phyloP scores from a whole-genome alignment of 2,329 filamentous ascomycete species.

The Epichloe uncinata region DNA sequence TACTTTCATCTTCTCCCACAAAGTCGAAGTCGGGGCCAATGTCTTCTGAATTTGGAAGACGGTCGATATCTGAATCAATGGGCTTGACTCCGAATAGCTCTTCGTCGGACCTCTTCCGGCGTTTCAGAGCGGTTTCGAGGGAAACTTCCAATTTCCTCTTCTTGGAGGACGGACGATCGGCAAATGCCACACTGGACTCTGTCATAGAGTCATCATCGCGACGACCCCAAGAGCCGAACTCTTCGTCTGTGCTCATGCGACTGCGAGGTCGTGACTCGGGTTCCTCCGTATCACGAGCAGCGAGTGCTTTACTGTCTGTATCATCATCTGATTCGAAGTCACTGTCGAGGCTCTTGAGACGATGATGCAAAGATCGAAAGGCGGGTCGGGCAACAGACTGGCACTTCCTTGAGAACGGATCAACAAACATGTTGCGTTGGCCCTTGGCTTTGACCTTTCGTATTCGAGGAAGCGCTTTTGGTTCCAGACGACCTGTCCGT shows the following conservation, averaged over 20 bases:
- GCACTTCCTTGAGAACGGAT: conserved; percentile 52
- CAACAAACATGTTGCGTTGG: conserved; percentile 49
- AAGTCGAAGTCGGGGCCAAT: conserved; percentile 33
- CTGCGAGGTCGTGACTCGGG: conserved; percentile 71
- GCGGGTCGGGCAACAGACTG: conserved; percentile 43
- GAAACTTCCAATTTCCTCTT: conserved; percentile 63
- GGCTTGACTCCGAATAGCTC: conserved; percentile 58
- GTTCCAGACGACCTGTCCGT: conserved; percentile 40
- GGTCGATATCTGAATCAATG: conserved; percentile 35
- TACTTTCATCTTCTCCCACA: conserved; percentile 27
- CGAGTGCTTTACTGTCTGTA: conserved; percentile 37
- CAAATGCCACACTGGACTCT: conserved; percentile 55
- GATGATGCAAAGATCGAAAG: conserved; percentile 69
- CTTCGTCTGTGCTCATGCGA: conserved; percentile 52
- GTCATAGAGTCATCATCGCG: conserved; percentile 55
- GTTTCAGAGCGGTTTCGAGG: conserved; percentile 58
- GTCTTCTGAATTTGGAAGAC: conserved; percentile 36
- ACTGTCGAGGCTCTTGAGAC: conserved; percentile 47
- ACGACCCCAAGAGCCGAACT: conserved; percentile 29
- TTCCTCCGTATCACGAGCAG: conserved; percentile 70
- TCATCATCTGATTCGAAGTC: conserved; percentile 87
- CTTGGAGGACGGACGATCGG: conserved; percentile 39
- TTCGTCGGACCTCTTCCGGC: conserved; percentile 68
- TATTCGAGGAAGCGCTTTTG: conserved; percentile 58
- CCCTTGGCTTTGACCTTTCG: conserved; percentile 51